phyloP scores from a whole-genome alignment of 148 eudicot genomes.

The Linanthus parryae region DNA sequence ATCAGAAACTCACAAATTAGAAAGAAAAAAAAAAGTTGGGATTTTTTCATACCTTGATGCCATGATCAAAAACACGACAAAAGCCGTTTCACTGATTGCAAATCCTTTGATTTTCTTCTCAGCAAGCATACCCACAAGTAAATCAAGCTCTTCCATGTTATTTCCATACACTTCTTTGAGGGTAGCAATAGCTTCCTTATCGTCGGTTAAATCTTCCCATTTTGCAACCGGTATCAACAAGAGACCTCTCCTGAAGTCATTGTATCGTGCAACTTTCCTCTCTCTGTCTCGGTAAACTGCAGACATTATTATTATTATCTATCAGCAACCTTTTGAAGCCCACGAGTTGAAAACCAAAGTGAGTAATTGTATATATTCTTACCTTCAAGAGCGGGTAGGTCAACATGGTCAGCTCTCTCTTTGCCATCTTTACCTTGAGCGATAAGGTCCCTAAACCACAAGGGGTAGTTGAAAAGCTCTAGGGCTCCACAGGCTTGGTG shows the following conservation, averaged over 20 bases:
- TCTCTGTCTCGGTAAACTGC: slow-evolving; percentile 44
- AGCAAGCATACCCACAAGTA: slow-evolving; percentile 34
- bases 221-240: slow-evolving; percentile 34
- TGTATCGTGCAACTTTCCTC: slow-evolving; percentile 37
- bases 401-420: slow-evolving; percentile 28
- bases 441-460: slow-evolving; percentile 26
- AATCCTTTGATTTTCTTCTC: slow-evolving; percentile 43
- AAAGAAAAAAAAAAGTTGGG: neutral
- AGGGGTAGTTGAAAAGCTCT: slow-evolving; percentile 39
- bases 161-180: slow-evolving; percentile 33
- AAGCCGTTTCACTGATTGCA: slow-evolving; percentile 43
- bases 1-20: too few relatives aligned
- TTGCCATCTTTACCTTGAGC: slow-evolving; percentile 29
- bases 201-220: slow-evolving; percentile 44
- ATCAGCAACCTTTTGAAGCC: too few relatives aligned
- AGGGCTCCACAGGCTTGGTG: slow-evolving; percentile 44
- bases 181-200: slow-evolving; percentile 23
- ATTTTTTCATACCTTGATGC: slow-evolving; percentile 32
- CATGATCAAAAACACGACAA: slow-evolving; percentile 33
- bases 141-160: slow-evolving; percentile 32
- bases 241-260: slow-evolving; percentile 26
- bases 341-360: too few relatives aligned
- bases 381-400: slow-evolving; percentile 41
- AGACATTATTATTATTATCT: too few relatives aligned
- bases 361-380: neutral